Percentiles rank a stretch among this genome's conserved stretches.
phyloP scores from a whole-genome alignment of 2,329 filamentous ascomycete species.

The Apiospora malaysiana region DNA sequence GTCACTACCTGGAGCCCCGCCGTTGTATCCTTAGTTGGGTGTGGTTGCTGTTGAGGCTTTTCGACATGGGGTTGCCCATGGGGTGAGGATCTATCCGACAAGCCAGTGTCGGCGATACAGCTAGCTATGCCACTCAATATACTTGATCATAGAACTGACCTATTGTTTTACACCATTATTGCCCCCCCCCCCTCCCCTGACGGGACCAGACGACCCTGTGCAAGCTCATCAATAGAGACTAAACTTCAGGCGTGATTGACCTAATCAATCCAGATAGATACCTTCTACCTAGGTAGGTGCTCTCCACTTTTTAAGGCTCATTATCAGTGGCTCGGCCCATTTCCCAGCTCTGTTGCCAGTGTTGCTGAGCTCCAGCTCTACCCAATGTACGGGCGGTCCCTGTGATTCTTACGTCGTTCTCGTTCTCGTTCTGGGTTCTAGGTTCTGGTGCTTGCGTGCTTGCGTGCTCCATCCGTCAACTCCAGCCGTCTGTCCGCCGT shows the following conservation, averaged over 20 bases:
- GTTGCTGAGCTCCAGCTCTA: no score
- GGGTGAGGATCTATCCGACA: background rate
- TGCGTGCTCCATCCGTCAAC: background rate
- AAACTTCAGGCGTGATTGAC: no score
- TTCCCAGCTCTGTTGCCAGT: no score
- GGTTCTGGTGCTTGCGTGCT: background rate
- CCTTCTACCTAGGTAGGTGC: no score
- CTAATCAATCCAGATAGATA: background rate
- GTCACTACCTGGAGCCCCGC: slow-evolving; percentile 1
- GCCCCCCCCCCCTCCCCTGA: no score
- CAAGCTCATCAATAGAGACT: background rate
- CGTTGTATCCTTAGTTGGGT: background rate
- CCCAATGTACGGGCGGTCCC: no score
- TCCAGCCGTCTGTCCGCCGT: background rate
- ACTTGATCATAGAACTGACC: background rate
- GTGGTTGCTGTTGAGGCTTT: background rate
- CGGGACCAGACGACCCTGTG: background rate
- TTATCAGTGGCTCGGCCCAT: no score
- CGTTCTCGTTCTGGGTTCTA: background rate
- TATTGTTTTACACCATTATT: background rate
- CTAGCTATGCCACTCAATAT: background rate
- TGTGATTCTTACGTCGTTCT: slow-evolving; percentile 10
- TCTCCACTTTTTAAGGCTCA: slow-evolving; percentile 18
- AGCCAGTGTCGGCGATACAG: background rate
- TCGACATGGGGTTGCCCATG: background rate